phyloP scores from a whole-genome alignment of 768 basidiomycete species.

The Phallus indusiatus region DNA sequence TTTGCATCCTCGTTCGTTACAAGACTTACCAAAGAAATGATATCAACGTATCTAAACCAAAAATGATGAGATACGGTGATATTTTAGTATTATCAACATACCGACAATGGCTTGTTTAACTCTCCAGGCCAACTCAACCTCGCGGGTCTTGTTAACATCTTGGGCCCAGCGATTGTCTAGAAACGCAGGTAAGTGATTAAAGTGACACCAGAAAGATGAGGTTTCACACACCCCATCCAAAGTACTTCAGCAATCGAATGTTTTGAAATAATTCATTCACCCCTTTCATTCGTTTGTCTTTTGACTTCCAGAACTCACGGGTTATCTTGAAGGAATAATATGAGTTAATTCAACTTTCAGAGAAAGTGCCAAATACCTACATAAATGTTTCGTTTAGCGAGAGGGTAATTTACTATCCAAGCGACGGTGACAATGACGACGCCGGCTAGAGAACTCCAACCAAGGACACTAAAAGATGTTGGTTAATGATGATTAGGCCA shows the following conservation, averaged over 20 bases:
- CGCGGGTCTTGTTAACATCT: slow-evolving; percentile 42
- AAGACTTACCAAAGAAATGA: slow-evolving; percentile 57
- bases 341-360: background rate
- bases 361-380: slow-evolving; percentile 27
- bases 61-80: slow-evolving; percentile 15
- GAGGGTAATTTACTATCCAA: slow-evolving; percentile 54
- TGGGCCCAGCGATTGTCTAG: slow-evolving; percentile 53
- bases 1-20: background rate
- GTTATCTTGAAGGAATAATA: slow-evolving; percentile 34
- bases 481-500: background rate
- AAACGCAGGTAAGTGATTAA: background rate
- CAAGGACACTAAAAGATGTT: slow-evolving; percentile 43
- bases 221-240: slow-evolving; percentile 55
- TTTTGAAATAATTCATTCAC: slow-evolving; percentile 74
- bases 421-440: slow-evolving; percentile 55
- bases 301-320: slow-evolving; percentile 47
- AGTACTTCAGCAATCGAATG: slow-evolving; percentile 64
- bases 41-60: slow-evolving; percentile 37
- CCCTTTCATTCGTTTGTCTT: slow-evolving; percentile 57
- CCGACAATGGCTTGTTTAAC: slow-evolving; percentile 49
- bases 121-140: slow-evolving; percentile 58
- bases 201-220: background rate
- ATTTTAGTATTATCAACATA: slow-evolving; percentile 19
- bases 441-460: slow-evolving; percentile 70
- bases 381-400: slow-evolving; percentile 56